Evolutionary conservation across 2,329 filamentous ascomycete genomes (phyloP), one percentile per base, ranked within the genome.

Genomic region (Pestalotiopsis sp.): DNA sequence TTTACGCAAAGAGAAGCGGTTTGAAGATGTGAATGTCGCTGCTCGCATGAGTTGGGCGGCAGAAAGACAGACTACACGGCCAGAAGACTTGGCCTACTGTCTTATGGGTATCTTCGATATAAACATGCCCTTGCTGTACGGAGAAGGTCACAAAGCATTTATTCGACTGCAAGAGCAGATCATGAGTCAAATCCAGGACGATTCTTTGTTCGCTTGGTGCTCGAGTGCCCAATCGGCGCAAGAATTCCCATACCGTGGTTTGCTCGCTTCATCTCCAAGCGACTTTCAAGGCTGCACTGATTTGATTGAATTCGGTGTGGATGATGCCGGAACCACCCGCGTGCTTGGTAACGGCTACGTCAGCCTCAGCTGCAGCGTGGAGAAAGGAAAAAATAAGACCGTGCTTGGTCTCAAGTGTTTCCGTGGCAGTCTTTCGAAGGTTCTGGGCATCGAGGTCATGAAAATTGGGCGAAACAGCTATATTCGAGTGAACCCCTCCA

Each of bases 101-200:
- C 67, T 80, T 1, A 65, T 80, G 3, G 78, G 78, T 0, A 41
- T 80, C 0, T 79, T 80, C 45, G 72, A 73, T 36, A 69, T 80
- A 23, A 76, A 74, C 31, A 77, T 80, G 72, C 73, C 77, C 7
- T 66, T 79, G 56, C 70, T 79, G 2, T 79, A 79, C 36, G 78
- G 78, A 7, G 78, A 80, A 64, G 77, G 77, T 13, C 62, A 60
- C 7, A 70, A 71, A 57, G 75, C 77, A 1, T 79, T 78, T 58
- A 49, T 71, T 39, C 68, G 77, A n/a, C 73, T 79, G 1, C 75
- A 78, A 65, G 68, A 76, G 20, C 74, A 76, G 31, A 79, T 80
- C 27, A 72, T 79, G 31, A 25, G 31, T 3, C 58, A 61, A 9
- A 14, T 14, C 2, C 58, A 31, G 14, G 25, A 61, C 14, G 58